These are phyloP conservation scores for Lepidopterella palustris DNA, from an alignment of 495 filamentous ascomycete genomes.

Conservation along the genomic window DNA sequence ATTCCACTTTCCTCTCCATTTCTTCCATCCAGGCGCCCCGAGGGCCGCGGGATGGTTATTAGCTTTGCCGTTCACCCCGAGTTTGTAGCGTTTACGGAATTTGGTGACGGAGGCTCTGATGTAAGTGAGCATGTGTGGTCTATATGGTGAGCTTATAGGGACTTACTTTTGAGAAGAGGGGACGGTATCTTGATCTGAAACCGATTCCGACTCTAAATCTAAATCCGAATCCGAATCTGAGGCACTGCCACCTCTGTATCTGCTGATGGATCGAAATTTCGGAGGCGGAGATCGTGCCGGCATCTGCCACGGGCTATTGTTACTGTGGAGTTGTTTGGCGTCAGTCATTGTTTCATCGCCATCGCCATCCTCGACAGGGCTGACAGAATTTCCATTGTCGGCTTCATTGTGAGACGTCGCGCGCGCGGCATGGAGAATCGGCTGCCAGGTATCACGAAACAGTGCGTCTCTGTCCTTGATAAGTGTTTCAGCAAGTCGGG, in stretches of 20 bases:
- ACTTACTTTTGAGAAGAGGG: background rate
- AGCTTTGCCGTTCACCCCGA: background rate
- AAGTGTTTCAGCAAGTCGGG: slow-evolving; percentile 4
- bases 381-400: background rate
- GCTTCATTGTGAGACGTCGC: background rate
- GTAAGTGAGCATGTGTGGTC: background rate
- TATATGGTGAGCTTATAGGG: background rate
- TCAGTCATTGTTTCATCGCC: background rate
- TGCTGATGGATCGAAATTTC: background rate
- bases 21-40: slow-evolving; percentile 2
- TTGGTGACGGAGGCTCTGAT: background rate
- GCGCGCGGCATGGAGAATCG: background rate
- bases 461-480: background rate
- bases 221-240: background rate
- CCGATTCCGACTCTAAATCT: background rate
- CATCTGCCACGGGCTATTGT: too few species aligned
- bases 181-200: too few species aligned
- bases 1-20: slow-evolving; percentile 12
- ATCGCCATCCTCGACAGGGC: background rate
- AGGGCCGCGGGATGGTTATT: background rate
- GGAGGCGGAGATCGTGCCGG: background rate
- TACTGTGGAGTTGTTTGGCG: too few species aligned
- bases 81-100: background rate
- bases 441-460: background rate
- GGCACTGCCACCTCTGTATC: background rate